A percentile compares a stretch with the other conserved stretches of the same genome.
phyloP scores from a whole-genome alignment of 441 rosid genomes.

The Iberis amara region DNA sequence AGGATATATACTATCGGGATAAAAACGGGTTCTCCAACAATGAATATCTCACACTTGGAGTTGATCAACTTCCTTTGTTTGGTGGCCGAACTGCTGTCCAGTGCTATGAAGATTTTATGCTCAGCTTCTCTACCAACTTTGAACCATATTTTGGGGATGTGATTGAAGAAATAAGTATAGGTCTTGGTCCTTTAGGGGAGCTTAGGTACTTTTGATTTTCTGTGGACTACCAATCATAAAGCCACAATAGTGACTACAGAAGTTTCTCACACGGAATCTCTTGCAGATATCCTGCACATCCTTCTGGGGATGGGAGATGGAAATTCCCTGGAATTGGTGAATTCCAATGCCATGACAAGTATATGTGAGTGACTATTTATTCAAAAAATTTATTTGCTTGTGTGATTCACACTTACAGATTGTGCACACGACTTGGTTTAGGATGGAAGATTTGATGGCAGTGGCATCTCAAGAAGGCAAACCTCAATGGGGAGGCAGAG shows the following conservation, averaged over 20 bases:
- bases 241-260: neutral
- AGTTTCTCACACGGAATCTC: slow-evolving; percentile 26
- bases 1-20: slow-evolving; percentile 55
- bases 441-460: slow-evolving; percentile 65
- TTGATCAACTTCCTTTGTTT: slow-evolving; percentile 52
- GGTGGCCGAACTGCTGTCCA: slow-evolving; percentile 56
- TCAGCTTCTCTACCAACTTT: slow-evolving; percentile 49
- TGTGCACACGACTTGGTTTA: slow-evolving; percentile 26
- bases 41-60: slow-evolving; percentile 68
- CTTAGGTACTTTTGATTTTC: slow-evolving; percentile 43
- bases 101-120: slow-evolving; percentile 58
- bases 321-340: slow-evolving; percentile 71
- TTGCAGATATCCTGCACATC: slow-evolving; percentile 69
- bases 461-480: slow-evolving; percentile 62
- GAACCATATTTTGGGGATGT: slow-evolving; percentile 43
- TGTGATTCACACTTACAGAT: slow-evolving; percentile 22
- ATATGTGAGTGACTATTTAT: slow-evolving; percentile 51
- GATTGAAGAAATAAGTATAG: slow-evolving; percentile 60
- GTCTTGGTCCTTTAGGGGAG: slow-evolving; percentile 72
- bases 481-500: slow-evolving; percentile 57
- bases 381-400: neutral
- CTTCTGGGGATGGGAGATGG: slow-evolving; percentile 64
- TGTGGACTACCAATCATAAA: slow-evolving; percentile 22
- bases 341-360: slow-evolving; percentile 27
- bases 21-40: slow-evolving; percentile 44